Percentiles rank a stretch among this genome's conserved stretches.
phyloP scores from a whole-genome alignment of 495 filamentous ascomycete genomes.

The Tuber calosporum region DNA sequence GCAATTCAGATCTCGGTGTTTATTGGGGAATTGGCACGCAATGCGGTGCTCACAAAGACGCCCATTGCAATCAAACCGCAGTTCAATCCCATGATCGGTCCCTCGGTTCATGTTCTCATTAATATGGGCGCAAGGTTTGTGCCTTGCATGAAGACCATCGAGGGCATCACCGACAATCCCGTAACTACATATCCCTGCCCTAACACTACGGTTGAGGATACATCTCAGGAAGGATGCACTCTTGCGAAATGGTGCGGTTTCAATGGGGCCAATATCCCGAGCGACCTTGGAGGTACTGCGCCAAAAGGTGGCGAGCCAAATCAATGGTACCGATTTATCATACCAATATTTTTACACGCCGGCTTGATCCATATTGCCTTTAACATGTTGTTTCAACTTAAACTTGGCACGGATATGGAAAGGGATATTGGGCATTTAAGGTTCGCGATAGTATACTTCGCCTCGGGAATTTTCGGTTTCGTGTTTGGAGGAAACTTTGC shows the following conservation, averaged over 20 bases:
- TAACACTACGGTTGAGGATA: conserved; percentile 55
- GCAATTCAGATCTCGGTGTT: conserved; percentile 77
- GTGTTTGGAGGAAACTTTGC: conserved; percentile 93
- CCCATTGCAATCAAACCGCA: conserved; percentile 78
- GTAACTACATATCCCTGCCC: conserved; percentile 65
- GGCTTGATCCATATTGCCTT: conserved; percentile 91
- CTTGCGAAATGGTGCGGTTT: conserved; percentile 79
- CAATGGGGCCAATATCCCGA: conserved; percentile 45
- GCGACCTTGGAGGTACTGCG: conserved; percentile 43
- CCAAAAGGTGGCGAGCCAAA: conserved; percentile 59
- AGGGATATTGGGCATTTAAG: conserved; percentile 73
- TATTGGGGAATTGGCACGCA: conserved; percentile 77
- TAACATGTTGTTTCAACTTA: conserved; percentile 85
- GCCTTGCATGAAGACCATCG: conserved; percentile 84
- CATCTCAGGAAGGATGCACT: conserved; percentile 53
- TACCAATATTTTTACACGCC: conserved; percentile 90
- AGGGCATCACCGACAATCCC: conserved; percentile 55
- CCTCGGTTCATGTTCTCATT: conserved; percentile 80
- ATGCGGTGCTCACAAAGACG: conserved; percentile 58
- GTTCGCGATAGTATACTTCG: conserved; percentile 81
- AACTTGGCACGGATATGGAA: conserved; percentile 85
- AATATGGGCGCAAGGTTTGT: conserved; percentile 93
- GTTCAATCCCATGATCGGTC: conserved; percentile 96
- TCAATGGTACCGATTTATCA: conserved; percentile 95
- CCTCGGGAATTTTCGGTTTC: conserved; percentile 90